Evolutionary conservation across 176 grass and related monocot species (phyloP), one percentile per base, ranked within the genome.

Genomic region (Carex pumila): DNA sequence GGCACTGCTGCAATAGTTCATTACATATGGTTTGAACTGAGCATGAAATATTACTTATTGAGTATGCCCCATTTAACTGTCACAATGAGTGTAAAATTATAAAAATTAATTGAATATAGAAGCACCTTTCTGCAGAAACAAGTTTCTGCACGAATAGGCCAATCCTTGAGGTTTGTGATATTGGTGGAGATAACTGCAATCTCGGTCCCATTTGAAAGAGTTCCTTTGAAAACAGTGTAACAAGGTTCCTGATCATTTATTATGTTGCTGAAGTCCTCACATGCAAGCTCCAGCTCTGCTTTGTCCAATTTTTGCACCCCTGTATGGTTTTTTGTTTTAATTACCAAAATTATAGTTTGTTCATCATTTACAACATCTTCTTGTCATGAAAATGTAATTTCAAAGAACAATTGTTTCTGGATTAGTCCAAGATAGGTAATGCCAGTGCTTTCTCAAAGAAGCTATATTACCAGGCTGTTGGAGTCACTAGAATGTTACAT

Each of bases 251-350:
- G 83, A 78, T 78, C 29, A 61, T 90, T 88, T 81, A 92, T 88
- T 61, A 98, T 98, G 80, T 98, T 98, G 88, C 95, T 94, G 88
- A 98, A 98, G 84, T 90, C 92, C 80, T 98, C 95, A 71, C 95
- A 98, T 69, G 95, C 92, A 21, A 85, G 81, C 79, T 95, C 88
- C 19, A 98, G 86, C 85, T 98, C 95, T 71, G 67, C 11, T 82
- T 91, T 88, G 15, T 93, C 85, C 79, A 98, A 84, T 89, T 88
- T 91, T 85, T 89, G 86, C 63, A 86, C 92, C 67, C 92, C 92
- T 98, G 89, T 52, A 89, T 81, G 50, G 3, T 34, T 17, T 8
- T 61, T 47, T 57, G 70, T 80, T 17, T 43, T 34, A 53, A 3
- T 13, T 34, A 81, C 36, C 29, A 37, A 82, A 79, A 11, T 78